Base-by-base conservation (phyloP, 2,329 filamentous ascomycete species). In the Alternaria incomplexa region DNA sequence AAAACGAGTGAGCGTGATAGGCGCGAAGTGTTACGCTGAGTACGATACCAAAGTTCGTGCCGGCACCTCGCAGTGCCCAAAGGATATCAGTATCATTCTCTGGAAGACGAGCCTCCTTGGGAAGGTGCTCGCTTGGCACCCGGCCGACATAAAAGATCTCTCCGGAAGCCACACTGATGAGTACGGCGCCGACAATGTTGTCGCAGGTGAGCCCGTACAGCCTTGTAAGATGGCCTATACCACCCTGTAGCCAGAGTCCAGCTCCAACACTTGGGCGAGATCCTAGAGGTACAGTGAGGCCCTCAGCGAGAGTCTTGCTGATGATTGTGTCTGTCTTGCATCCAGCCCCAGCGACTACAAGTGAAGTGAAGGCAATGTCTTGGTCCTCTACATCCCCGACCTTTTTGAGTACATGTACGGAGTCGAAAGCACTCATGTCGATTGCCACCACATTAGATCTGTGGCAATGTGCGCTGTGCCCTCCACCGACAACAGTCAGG, bases 221-320 rank as follows among this genome's bases (percentile, higher is more conserved):
- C 61, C 88, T 81, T 36, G 84, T 70, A n/a, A 89, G 78, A 66
- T 89, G 87, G 2, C 88, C 88, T 52, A 90, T 88, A 56, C 88
- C 88, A 44, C 89, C 89, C 79, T 90, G 88, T 50, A 91, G 79
- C 87, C 87, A 90, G 13, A 88, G 67, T 0, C 89, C 89, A 0
- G 86, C 84, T 3, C 89, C 88, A 25, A 90, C 87, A 66, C 87
- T 90, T 65, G 88, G 88, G 6, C 88, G 86, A 25, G 86, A 73
- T 3, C 88, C 89, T 4, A 90, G 73, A 0, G 88, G 88, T 3
- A 90, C 84, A 58, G 85, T 86, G 56, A 90, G 1, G 3, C 84
- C 85, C 0, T 66, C 79, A 2, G 61, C 76, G 80, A 85, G 84
- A 40, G 85, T 69, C 55, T 81, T 79, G 20, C 71, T 67, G 66